Evolutionary conservation across 78 protist genomes (phyloP), one percentile per base, ranked within the genome.

Genomic region (Dictyostelium citrinum): DNA sequence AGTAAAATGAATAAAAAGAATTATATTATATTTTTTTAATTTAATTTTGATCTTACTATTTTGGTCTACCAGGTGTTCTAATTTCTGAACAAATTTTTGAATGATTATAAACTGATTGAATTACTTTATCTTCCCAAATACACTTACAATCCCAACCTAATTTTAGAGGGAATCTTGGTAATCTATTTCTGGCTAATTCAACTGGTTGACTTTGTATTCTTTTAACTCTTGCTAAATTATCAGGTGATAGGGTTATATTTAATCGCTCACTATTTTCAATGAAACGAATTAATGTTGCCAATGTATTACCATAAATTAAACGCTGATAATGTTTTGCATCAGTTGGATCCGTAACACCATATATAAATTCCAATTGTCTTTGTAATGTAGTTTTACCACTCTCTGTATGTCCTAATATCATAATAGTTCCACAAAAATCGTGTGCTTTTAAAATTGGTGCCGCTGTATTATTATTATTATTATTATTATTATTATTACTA

Each of bases 301-400:
- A 46, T 43, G 92, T 86, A 31, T 86, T 86, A 29, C 84, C 92
- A 86, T 86, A 86, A 35, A 86, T 61, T 51, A 77, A n/a, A 22
- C 84, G 35, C 17, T 86, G 92, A 31, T 64, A 86, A 43, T 77
- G 79, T 24, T 86, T 86, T 39, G 83, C 75, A 61, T 86, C 92
- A 17, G 79, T 7, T 7, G 74, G 20, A 12, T 75, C 70, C 27
- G 72, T 27, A 5, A 75, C 46, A 22, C 92, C 92, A 77, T 86
- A 86, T 24, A 86, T 24, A 27, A 86, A n/a, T 58, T 86, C 92
- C 39, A 86, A 39, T 61, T 86, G 92, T 20, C 92, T 49, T 39
- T 86, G 92, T 33, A 86, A 74, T 41, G 92, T 86, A 10, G 92
- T 86, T 81, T 86, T 86, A n/a, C 92, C 92, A 27, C 84, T 33